phyloP scores from a whole-genome alignment of 306 rosid species.

The Acmispon strigosus region DNA sequence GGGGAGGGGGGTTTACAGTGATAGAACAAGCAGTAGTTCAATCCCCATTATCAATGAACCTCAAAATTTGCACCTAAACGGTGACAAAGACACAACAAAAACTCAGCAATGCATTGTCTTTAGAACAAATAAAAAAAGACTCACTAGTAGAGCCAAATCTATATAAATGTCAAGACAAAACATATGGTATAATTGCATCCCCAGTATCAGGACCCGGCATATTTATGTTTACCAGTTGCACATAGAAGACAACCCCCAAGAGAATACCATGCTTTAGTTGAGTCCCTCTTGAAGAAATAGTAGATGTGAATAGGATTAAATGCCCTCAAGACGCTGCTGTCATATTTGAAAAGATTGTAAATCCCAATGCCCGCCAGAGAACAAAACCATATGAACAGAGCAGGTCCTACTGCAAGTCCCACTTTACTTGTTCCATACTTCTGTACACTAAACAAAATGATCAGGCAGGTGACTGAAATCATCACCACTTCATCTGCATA shows the following conservation, averaged over 20 bases:
- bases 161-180: slow-evolving; percentile 1
- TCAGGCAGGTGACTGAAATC: slow-evolving; percentile 83
- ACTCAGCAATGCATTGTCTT: background rate
- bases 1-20: background rate
- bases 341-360: slow-evolving; percentile 81
- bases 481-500: slow-evolving; percentile 84
- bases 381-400: slow-evolving; percentile 93
- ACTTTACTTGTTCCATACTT: slow-evolving; percentile 94
- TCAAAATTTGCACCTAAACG: background rate
- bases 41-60: background rate
- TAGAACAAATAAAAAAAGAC: background rate
- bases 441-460: slow-evolving; percentile 88
- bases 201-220: slow-evolving; percentile 12
- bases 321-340: slow-evolving; percentile 66
- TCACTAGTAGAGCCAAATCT: slow-evolving; percentile 5
- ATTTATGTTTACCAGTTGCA: slow-evolving; percentile 72
- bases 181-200: slow-evolving; percentile 12
- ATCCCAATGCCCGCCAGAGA: slow-evolving; percentile 79
- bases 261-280: slow-evolving; percentile 90
- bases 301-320: slow-evolving; percentile 87
- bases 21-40: background rate
- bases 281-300: slow-evolving; percentile 90
- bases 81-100: background rate
- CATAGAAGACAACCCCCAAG: slow-evolving; percentile 97
- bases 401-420: slow-evolving; percentile 93